phyloP scores from a whole-genome alignment of 2,329 filamentous ascomycete species.

The Gyromitra esculenta region DNA sequence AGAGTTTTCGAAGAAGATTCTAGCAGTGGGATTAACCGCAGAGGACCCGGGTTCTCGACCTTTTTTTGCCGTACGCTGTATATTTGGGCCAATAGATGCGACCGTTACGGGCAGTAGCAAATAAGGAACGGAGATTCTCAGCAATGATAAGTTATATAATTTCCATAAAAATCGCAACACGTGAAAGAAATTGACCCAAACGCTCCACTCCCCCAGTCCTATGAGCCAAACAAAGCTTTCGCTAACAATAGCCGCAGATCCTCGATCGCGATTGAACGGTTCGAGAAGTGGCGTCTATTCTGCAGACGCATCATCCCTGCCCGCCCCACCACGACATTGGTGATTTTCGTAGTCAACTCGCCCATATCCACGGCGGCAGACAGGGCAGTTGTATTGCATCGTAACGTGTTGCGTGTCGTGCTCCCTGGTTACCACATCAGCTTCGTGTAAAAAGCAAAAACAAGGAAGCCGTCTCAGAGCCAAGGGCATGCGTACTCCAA shows the following conservation, averaged over 20 bases:
- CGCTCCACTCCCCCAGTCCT: neutral
- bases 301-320: too few relatives aligned
- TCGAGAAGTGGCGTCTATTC: too few relatives aligned
- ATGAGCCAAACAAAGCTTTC: too few relatives aligned
- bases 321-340: neutral
- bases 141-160: neutral
- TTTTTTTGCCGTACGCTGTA: too few relatives aligned
- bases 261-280: too few relatives aligned
- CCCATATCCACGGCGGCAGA: conserved; percentile 4
- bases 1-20: too few relatives aligned
- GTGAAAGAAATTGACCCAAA: neutral
- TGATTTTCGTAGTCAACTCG: neutral
- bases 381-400: neutral
- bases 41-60: too few relatives aligned
- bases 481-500: conserved; percentile 28
- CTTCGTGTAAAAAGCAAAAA: neutral
- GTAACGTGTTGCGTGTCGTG: conserved; percentile 15
- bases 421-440: conserved; percentile 3
- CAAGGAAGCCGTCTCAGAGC: neutral
- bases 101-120: neutral
- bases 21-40: too few relatives aligned
- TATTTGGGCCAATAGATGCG: too few relatives aligned
- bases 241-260: too few relatives aligned
- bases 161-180: neutral
- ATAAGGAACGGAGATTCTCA: neutral